Conservation (phyloP, 2,329 filamentous ascomycete species). For the Monosporascus sp. region DNA sequence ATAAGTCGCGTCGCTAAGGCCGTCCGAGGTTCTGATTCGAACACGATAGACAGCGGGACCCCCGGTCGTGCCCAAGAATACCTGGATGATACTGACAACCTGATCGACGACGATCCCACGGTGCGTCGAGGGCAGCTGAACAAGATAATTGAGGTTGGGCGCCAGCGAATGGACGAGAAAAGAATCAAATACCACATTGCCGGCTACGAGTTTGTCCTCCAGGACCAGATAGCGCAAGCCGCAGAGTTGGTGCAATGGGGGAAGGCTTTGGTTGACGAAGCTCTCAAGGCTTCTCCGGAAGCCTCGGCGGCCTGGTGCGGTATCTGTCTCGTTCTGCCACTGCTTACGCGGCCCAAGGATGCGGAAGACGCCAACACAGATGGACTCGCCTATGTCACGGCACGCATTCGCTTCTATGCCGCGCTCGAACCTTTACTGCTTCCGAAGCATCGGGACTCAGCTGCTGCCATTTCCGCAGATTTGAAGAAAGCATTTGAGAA, state of each 20-base stretch:
- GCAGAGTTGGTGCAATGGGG: constrained; percentile 13
- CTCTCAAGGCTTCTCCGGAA: constrained; percentile 25
- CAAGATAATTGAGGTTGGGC: constrained; percentile 11
- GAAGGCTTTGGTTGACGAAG: constrained; percentile 20
- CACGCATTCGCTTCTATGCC: constrained; percentile 27
- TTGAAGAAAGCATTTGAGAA: constrained; percentile 10
- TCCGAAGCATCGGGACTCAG: constrained; percentile 1
- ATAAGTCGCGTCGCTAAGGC: too few species aligned
- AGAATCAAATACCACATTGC: constrained; percentile 1
- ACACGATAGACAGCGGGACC: too few species aligned
- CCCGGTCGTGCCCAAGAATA: too few species aligned
- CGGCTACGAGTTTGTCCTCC: neutral
- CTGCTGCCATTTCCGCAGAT: neutral
- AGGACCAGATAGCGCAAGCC: constrained; percentile 17
- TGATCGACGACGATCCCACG: too few species aligned
- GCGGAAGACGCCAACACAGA: constrained; percentile 25
- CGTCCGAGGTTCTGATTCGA: too few species aligned
- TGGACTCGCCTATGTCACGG: constrained; percentile 29
- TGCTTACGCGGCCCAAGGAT: constrained; percentile 26
- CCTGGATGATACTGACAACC: too few species aligned
- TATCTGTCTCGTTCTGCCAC: constrained; percentile 30
- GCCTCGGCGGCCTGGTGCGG: constrained; percentile 30
- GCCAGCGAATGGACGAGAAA: constrained; percentile 11
- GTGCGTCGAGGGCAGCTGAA: too few species aligned
- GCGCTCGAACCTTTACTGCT: constrained; percentile 23